Conservation (phyloP, 2,329 filamentous ascomycete species). For the Fusarium algeriense region DNA sequence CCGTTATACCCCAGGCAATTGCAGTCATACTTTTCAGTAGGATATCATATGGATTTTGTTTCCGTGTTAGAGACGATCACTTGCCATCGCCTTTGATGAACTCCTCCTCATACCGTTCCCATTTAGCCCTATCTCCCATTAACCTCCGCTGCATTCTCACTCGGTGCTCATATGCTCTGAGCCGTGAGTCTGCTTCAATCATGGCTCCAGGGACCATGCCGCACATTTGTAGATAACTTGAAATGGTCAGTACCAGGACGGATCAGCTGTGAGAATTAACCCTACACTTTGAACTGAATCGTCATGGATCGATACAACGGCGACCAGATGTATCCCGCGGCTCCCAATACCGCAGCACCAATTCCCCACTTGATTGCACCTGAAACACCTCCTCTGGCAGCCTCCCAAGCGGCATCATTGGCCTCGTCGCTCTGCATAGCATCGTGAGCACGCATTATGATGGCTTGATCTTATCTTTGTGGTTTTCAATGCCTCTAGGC, state of each 20-base stretch:
- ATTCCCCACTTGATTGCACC: conserved; percentile 81
- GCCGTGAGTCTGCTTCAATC: conserved; percentile 78
- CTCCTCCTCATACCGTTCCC: conserved; percentile 75
- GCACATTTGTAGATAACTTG: conserved; percentile 85
- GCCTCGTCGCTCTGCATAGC: conserved; percentile 75
- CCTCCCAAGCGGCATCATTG: conserved; percentile 77
- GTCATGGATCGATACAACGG: conserved; percentile 80
- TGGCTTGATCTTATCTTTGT: background rate
- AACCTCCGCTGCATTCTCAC: conserved; percentile 74
- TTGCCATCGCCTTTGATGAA: conserved; percentile 60
- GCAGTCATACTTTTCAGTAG: conserved; percentile 11
- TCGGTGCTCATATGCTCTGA: conserved; percentile 75
- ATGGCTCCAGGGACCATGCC: conserved; percentile 84
- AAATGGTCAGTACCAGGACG: conserved; percentile 6
- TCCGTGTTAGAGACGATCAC: conserved; percentile 24
- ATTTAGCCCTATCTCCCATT: conserved; percentile 73
- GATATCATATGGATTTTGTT: background rate
- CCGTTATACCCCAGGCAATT: conserved; percentile 25
- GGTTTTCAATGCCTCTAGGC: background rate
- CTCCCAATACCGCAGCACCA: conserved; percentile 72
- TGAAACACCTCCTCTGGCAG: conserved; percentile 72
- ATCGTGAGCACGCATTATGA: conserved; percentile 54
- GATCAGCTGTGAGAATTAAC: conserved; percentile 22
- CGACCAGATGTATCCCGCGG: conserved; percentile 71
- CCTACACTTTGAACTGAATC: conserved; percentile 82